These are phyloP conservation scores for Pseudogymnoascus sp. DNA, from an alignment of 2,329 filamentous ascomycete species.

Conservation along the genomic window DNA sequence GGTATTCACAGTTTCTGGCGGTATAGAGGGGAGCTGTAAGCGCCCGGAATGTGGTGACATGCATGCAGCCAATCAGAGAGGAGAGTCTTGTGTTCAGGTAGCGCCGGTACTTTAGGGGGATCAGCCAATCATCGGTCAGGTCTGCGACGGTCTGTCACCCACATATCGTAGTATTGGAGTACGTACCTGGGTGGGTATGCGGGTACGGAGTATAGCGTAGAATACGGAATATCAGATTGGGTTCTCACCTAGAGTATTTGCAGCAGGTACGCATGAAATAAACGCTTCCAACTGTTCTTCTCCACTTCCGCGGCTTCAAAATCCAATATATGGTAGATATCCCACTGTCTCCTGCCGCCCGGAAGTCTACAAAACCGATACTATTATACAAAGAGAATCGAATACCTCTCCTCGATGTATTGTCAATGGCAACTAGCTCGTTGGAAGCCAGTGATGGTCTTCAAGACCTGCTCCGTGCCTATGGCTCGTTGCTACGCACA, in stretches of 20 bases:
- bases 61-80: neutral
- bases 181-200: neutral
- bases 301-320: neutral
- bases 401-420: neutral
- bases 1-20: conserved; percentile 7
- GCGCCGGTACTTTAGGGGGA: neutral
- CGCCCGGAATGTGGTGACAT: conserved; percentile 9
- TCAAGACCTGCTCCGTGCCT: too few species aligned
- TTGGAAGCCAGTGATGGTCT: neutral
- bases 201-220: neutral
- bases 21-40: neutral
- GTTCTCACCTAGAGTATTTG: neutral
- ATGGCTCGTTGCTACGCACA: too few species aligned
- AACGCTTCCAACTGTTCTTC: neutral
- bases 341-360: neutral
- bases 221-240: neutral
- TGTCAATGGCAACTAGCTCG: neutral
- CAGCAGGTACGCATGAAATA: neutral
- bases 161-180: neutral
- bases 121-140: neutral
- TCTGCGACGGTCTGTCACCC: neutral
- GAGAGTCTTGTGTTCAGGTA: neutral
- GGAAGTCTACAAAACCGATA: neutral
- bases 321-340: neutral
- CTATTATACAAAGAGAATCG: neutral